These are phyloP conservation scores for Blastocystis sp. DNA, from an alignment of 352 stramenopile species.

Conservation along the genomic window DNA sequence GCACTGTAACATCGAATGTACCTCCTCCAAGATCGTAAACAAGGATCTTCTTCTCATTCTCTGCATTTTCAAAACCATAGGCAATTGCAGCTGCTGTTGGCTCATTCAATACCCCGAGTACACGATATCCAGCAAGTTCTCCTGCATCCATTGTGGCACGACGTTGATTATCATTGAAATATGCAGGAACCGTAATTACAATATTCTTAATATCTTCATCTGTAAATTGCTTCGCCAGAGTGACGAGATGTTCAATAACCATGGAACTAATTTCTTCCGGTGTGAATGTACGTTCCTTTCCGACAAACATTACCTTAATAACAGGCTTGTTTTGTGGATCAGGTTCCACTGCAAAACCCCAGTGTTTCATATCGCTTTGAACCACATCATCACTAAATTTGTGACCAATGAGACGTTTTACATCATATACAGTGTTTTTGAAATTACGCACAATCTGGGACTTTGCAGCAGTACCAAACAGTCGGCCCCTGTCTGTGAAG, in stretches of 20 bases:
- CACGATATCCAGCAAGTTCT: conserved; percentile 19
- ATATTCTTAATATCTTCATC: conserved; percentile 7
- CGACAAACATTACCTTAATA: conserved; percentile 19
- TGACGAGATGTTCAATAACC: conserved; percentile 32
- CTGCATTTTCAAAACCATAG: conserved; percentile 43
- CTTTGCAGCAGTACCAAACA: conserved; percentile 91
- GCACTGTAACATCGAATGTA: conserved; percentile 76
- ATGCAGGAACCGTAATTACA: conserved; percentile 62
- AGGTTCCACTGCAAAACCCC: conserved; percentile 6
- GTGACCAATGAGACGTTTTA: conserved; percentile 67
- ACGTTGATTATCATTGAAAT: conserved; percentile 63
- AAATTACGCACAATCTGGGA: conserved; percentile 75
- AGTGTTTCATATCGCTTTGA: conserved; percentile 63
- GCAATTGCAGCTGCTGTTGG: conserved; percentile 65
- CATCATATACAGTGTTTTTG: conserved; percentile 62
- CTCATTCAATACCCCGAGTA: conserved; percentile 52
- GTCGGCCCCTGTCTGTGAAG: conserved; percentile 87
- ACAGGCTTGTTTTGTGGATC: not conserved
- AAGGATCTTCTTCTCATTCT: conserved; percentile 59
- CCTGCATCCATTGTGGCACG: conserved; percentile 53
- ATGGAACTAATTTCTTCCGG: conserved; percentile 51
- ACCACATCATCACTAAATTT: conserved; percentile 17
- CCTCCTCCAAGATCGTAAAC: conserved; percentile 77
- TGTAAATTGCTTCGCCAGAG: not conserved
- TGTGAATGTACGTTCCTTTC: conserved; percentile 16